Evolutionary conservation across 2,329 filamentous ascomycete genomes (phyloP).

Genomic region (Celoporthe dispersa): DNA sequence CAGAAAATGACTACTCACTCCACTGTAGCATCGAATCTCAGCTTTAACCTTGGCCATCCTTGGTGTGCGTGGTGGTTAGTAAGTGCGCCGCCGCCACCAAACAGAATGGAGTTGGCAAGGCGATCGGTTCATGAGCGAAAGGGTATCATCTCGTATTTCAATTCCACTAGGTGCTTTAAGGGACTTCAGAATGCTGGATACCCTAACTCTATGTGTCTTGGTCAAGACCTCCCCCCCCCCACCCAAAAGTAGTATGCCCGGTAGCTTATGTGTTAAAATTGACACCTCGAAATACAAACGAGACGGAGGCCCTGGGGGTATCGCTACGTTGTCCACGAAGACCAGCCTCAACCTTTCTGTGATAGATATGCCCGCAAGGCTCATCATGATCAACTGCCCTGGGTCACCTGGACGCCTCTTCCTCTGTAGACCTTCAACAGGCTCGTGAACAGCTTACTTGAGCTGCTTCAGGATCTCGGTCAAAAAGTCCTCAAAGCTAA

Average conservation of each 20-base stretch:
- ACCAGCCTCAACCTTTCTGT: neutral
- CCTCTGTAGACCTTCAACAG: too few relatives aligned
- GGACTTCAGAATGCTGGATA: neutral
- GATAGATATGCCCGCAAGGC: neutral
- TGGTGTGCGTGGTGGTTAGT: too few relatives aligned
- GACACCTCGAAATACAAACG: constrained; percentile 1
- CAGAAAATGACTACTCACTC: neutral
- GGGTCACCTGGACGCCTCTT: too few relatives aligned
- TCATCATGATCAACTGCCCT: neutral
- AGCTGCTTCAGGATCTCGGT: constrained; percentile 69
- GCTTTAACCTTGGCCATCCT: too few relatives aligned
- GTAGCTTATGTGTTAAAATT: neutral
- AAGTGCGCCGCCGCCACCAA: too few relatives aligned
- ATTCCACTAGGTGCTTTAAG: neutral
- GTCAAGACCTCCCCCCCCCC: neutral
- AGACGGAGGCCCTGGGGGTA: neutral
- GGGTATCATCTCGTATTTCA: neutral
- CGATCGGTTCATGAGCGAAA: neutral
- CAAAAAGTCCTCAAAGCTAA: constrained; percentile 82
- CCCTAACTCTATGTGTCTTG: neutral
- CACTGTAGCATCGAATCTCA: too few relatives aligned
- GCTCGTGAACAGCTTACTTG: constrained; percentile 45
- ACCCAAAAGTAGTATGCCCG: neutral
- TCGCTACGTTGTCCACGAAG: neutral
- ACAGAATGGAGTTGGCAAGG: neutral